Evolutionary conservation across 257 asterid species (phyloP).

Genomic region (Solanum megistacrolobum): DNA sequence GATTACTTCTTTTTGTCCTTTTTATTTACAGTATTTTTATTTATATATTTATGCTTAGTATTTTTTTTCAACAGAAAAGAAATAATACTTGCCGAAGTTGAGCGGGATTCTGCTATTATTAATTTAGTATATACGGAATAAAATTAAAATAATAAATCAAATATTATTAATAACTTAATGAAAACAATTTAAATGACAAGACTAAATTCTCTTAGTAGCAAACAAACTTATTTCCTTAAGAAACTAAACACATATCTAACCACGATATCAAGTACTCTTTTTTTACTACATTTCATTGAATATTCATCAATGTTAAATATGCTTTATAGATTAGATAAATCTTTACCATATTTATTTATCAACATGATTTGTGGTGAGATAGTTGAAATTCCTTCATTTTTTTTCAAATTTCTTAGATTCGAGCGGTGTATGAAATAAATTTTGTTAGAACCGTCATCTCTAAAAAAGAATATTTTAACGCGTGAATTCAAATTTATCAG

Average conservation of each 20-base stretch:
- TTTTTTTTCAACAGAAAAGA: not conserved
- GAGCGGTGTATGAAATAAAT: not conserved
- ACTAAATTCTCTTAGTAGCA: no score
- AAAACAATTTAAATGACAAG: not conserved
- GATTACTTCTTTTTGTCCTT: not conserved
- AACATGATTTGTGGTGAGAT: not conserved
- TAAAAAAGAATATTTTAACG: fast-evolving
- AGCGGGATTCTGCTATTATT: not conserved
- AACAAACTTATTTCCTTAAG: not conserved
- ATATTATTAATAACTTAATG: not conserved
- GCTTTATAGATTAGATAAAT: not conserved
- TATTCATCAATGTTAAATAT: not conserved
- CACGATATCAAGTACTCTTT: not conserved
- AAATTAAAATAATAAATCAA: no score
- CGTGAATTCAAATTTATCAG: not conserved
- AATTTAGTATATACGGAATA: no score
- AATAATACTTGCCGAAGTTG: not conserved
- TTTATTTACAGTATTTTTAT: not conserved
- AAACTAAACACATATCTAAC: not conserved
- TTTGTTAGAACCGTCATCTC: not conserved
- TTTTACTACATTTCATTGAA: not conserved
- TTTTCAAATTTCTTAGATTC: no score
- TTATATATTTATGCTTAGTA: not conserved
- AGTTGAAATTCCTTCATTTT: fast-evolving
- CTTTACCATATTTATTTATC: not conserved